Evolutionary conservation across 495 filamentous ascomycete genomes (phyloP).

Genomic region (Cercophora newfieldiana): DNA sequence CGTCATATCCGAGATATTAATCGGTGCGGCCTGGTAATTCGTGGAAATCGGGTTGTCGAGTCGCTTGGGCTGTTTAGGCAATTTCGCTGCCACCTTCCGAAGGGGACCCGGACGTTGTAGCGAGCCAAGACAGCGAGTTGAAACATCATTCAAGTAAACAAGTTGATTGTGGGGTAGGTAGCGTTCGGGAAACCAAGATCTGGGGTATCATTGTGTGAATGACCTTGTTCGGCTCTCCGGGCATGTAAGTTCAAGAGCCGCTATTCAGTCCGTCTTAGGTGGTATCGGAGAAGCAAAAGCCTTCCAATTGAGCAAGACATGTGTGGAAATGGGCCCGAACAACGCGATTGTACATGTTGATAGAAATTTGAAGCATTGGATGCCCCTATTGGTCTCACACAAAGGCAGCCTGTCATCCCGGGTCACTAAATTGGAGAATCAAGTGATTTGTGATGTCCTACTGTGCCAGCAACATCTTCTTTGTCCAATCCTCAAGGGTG

Average conservation of each 20-base stretch:
- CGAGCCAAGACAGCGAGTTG: not conserved
- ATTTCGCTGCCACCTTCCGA: not conserved
- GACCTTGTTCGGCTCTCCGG: not conserved
- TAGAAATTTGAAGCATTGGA: no score
- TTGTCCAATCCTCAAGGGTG: no score
- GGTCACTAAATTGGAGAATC: no score
- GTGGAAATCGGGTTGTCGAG: not conserved
- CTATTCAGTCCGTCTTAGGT: not conserved
- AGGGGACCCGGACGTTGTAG: not conserved
- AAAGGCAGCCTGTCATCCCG: no score
- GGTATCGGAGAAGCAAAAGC: not conserved
- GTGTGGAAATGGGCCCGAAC: no score
- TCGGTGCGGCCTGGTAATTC: not conserved
- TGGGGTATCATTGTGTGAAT: not conserved
- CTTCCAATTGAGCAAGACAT: no score
- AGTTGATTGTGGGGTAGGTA: not conserved
- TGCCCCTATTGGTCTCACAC: no score
- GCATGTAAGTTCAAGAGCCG: not conserved
- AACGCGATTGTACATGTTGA: not conserved
- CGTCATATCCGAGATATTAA: constrained; percentile 3
- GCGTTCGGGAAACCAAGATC: not conserved
- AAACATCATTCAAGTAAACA: not conserved
- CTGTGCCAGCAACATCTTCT: no score
- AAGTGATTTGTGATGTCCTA: no score
- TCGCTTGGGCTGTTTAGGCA: not conserved